phyloP scores from a whole-genome alignment of 345 rosid genomes.

The Bruguiera sexangula region DNA sequence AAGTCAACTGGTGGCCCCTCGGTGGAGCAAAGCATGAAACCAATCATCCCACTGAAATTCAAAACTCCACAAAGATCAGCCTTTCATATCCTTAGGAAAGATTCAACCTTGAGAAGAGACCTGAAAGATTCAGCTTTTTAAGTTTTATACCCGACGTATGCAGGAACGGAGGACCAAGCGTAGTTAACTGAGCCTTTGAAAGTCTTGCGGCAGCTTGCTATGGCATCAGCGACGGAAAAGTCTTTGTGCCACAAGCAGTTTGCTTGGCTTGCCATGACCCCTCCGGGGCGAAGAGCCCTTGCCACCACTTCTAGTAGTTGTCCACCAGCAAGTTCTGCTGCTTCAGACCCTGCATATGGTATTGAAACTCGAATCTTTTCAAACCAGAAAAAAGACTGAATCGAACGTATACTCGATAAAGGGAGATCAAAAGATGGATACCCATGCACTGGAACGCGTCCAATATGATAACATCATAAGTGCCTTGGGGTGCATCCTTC shows the following conservation, averaged over 20 bases:
- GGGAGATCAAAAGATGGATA: neutral
- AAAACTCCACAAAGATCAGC: neutral
- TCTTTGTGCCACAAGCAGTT: conserved; percentile 18
- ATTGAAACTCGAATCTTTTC: neutral
- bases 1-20: conserved; percentile 27
- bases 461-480: conserved; percentile 25
- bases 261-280: conserved; percentile 23
- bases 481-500: conserved; percentile 16
- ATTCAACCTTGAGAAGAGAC: neutral
- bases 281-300: conserved; percentile 24
- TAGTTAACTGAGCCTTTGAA: conserved; percentile 31
- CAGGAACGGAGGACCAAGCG: conserved; percentile 26
- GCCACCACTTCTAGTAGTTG: conserved; percentile 18
- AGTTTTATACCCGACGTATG: conserved; percentile 6
- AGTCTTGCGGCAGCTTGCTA: conserved; percentile 17
- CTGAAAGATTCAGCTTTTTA: neutral
- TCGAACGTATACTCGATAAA: neutral
- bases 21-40: conserved; percentile 30
- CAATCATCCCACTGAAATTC: conserved; percentile 22
- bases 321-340: conserved; percentile 7
- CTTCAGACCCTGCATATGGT: conserved; percentile 10
- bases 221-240: conserved; percentile 12
- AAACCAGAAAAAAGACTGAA: neutral
- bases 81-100: no score
- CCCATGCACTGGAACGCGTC: conserved; percentile 30